Evolutionary conservation across 192 early-diverging fungal genomes (phyloP).

Genomic region (Coemansia sp.): DNA sequence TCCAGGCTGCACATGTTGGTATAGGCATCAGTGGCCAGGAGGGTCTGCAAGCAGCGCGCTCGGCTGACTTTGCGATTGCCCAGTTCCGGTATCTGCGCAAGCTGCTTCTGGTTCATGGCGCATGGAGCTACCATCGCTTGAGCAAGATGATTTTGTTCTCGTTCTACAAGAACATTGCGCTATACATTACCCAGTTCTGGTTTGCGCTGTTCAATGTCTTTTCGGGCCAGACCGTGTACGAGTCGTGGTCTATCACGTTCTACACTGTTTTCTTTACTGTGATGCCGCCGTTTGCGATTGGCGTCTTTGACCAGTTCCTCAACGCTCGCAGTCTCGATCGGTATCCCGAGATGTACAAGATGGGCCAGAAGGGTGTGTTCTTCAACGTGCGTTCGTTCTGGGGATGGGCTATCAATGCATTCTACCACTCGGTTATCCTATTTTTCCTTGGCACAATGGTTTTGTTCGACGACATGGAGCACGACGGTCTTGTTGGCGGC

Average conservation of each 20-base stretch:
- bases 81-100: slow-evolving; percentile 96
- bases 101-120: slow-evolving; percentile 92
- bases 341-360: slow-evolving; percentile 97
- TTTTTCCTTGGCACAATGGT: slow-evolving; percentile 67
- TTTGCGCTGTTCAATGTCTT: slow-evolving; percentile 91
- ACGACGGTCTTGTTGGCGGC: slow-evolving; percentile 70
- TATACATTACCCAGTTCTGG: slow-evolving; percentile 99
- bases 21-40: slow-evolving; percentile 96
- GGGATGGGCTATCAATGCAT: slow-evolving; percentile 89
- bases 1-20: slow-evolving; percentile 98
- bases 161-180: slow-evolving; percentile 99
- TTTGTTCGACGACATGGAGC: slow-evolving; percentile 65
- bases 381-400: slow-evolving; percentile 90
- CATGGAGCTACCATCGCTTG: slow-evolving; percentile 94
- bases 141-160: slow-evolving; percentile 95
- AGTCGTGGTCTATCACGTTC: slow-evolving; percentile 94
- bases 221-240: slow-evolving; percentile 95
- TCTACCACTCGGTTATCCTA: slow-evolving; percentile 86
- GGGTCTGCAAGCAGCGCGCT: slow-evolving; percentile 94
- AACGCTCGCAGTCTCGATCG: slow-evolving; percentile 90
- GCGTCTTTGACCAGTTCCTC: slow-evolving; percentile 97
- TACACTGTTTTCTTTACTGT: slow-evolving; percentile 96
- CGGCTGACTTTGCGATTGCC: slow-evolving; percentile 97
- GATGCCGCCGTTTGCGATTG: slow-evolving; percentile 91
- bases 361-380: slow-evolving; percentile 60